Percentiles rank a stretch among this genome's conserved stretches.
phyloP scores from a whole-genome alignment of 202 grass and related monocot species.

The Eragrostis tef region DNA sequence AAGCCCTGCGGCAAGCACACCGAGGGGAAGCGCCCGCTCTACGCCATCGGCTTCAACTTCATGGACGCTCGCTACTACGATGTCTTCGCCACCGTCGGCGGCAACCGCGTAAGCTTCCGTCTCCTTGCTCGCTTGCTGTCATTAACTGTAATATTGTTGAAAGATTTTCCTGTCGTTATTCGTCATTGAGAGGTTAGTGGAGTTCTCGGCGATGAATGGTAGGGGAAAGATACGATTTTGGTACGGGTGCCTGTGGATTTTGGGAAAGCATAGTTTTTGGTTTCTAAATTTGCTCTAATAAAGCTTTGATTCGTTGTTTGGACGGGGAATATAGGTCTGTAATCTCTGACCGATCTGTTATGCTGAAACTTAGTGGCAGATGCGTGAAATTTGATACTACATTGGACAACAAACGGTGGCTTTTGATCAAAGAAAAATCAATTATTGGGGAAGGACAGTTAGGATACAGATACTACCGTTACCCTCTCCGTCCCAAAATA shows the following conservation, averaged over 20 bases:
- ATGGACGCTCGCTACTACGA: conserved; percentile 88
- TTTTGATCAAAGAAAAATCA: background rate
- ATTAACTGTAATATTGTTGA: background rate
- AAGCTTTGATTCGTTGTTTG: too few relatives aligned
- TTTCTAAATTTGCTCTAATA: too few relatives aligned
- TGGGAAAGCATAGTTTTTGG: background rate
- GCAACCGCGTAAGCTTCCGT: conserved; percentile 58
- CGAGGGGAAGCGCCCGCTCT: conserved; percentile 91
- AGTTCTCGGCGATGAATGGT: background rate
- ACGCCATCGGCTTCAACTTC: conserved; percentile 96
- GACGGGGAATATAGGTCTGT: background rate
- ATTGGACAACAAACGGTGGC: background rate
- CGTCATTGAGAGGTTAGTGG: background rate
- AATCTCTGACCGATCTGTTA: background rate
- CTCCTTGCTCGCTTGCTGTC: background rate
- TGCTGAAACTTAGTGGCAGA: background rate
- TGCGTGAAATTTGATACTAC: background rate
- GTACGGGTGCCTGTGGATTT: background rate
- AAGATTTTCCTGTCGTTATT: background rate
- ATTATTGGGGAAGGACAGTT: background rate
- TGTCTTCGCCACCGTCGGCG: conserved; percentile 87
- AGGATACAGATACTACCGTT: background rate
- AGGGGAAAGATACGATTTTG: background rate
- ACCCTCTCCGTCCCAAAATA: too few relatives aligned
- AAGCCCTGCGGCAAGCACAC: conserved; percentile 74